Base-by-base conservation (phyloP, 2,329 filamentous ascomycete genomes). In the Teratosphaeria destructans region DNA sequence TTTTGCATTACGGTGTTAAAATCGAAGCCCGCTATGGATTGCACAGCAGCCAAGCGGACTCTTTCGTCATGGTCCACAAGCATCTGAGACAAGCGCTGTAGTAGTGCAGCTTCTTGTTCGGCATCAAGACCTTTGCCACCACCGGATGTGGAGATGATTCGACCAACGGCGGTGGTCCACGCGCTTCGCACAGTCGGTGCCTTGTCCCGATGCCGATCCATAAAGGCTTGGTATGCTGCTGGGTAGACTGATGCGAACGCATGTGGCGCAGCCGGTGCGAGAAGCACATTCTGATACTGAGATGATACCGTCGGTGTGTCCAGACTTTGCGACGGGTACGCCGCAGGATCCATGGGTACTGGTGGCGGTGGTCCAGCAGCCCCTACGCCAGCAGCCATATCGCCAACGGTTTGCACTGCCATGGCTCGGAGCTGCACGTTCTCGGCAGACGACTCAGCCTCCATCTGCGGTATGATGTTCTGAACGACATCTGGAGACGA, bases 331-430 rank as follows among this genome's bases (percentile, higher is more conserved):
- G 88, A 87, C n/a, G 93, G 93, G 68, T 95, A 96, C 34, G 88
- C 86, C 26, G 88, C 83, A 12, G 93, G 89, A 68, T 96, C 90
- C 69, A 96, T 81, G 1, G 78, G 74, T 10, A 87, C 83, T 6
- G 84, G 76, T 14, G 88, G 83, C 16, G 92, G 90, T 59, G 90
- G 89, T 0, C 93, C 93, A 62, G 92, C 90, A 62, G 93, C 89
- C 56, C 93, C 93, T 71, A 97, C 95, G 5, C 93, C 93, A 49
- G 93, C 87, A 29, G 95, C 88, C 80, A 99, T 92, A 70, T 97
- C 93, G 57, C 95, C 94, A 47, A 99, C 84, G 0, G 94, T 96
- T 73, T 97, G 90, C 0, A 93, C 95, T 2, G 93, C 93, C 60
- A 99, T 81, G 61, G 90, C 82, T 57, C 94, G 88, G 59, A 99